Base-by-base conservation (phyloP, 2,329 filamentous ascomycete genomes). In the Diaporthe sp. region DNA sequence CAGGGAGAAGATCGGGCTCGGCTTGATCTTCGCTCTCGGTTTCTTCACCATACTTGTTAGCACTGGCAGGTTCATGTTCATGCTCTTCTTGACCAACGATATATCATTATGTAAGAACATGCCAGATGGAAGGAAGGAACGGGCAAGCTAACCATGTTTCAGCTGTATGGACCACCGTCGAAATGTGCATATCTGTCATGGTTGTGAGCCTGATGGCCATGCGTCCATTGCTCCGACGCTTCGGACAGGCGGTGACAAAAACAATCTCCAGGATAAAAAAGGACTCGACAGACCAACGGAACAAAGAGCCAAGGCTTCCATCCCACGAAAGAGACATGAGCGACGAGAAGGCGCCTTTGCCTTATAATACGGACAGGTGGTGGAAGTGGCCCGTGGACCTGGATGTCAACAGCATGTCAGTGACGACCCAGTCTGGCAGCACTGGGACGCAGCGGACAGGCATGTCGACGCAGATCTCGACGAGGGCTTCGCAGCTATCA, bases 21-120 rank as follows among this genome's bases (percentile, higher is more conserved):
- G 31, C 1, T 46, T 75, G 25, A 57, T 77, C 28, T 75, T 77
- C 46, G 68, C 74, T 10, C 70, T 77, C 2, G 76, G 76, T 12
- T 55, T 75, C 25, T 55, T 77, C n/a, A 77, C 70, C 4, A 69
- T 77, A 17, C 53, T 68, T 5, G 76, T 77, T 22, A 77, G 74
- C 62, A 73, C 74, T 13, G 74, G 69, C 31, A 55, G 74, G 39
- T 77, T 77, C 34, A 75, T 72, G 49, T 73, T 53, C 49, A 76
- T 77, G 76, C 19, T 73, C 9, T 71, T 70, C 8, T 51, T 74
- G 1, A 72, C 69, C 4, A 77, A 77, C 49, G 76, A 77, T 17
- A 76, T 77, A 17, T 72, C 70, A 3, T 22, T 75, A 22, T 72
- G 75, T 76, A 59, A 74, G 72, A n/a, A 25, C 19, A 34, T 13